phyloP scores from a whole-genome alignment of 2,329 filamentous ascomycete genomes.

The Microsporum canis region DNA sequence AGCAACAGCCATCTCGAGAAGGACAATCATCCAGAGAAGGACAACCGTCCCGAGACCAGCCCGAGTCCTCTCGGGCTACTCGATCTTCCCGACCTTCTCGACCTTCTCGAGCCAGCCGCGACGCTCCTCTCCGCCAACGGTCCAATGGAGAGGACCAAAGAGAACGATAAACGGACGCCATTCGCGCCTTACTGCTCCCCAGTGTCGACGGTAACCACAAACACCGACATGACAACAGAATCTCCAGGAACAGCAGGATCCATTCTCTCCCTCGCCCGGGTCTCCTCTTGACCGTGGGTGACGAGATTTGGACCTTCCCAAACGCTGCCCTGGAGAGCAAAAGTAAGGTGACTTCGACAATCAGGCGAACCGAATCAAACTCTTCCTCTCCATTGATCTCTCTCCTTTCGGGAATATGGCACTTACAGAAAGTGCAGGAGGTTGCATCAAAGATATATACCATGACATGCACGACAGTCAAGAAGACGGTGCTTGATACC shows the following conservation, averaged over 20 bases:
- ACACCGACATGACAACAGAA: not conserved
- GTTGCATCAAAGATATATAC: not conserved
- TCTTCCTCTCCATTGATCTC: not conserved
- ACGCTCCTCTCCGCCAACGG: not conserved
- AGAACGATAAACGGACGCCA: not conserved
- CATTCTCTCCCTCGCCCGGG: not conserved
- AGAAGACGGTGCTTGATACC: constrained; percentile 61
- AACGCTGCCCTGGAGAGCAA: not conserved
- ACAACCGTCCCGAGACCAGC: not conserved
- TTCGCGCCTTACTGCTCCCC: not conserved
- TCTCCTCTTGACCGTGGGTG: not conserved
- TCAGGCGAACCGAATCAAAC: not conserved
- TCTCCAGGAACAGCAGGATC: not conserved
- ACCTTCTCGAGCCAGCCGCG: not conserved
- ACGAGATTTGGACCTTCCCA: not conserved
- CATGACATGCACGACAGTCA: constrained; percentile 55
- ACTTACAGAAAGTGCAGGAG: not conserved
- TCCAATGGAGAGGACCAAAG: not conserved
- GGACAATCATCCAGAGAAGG: not conserved
- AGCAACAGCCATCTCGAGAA: not conserved
- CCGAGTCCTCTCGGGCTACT: not conserved
- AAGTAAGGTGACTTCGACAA: not conserved
- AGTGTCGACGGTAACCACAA: not conserved
- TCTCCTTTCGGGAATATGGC: not conserved
- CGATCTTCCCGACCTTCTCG: not conserved